Base-by-base conservation (phyloP, 73 alveolate species). In the Diophrys appendiculata region DNA sequence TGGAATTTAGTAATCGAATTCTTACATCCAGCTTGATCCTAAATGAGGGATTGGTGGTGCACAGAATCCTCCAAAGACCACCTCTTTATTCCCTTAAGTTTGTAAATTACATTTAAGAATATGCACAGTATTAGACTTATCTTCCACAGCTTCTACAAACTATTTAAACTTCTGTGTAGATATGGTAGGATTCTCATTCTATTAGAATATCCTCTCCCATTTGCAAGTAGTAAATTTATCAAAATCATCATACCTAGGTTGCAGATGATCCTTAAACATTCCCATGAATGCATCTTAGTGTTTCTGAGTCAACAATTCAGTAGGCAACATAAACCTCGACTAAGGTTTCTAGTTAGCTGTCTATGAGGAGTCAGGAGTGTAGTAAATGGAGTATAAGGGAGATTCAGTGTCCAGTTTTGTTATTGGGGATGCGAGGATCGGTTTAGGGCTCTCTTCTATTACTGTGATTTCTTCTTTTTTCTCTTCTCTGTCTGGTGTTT, bases 21-120 rank as follows among this genome's bases (percentile, higher is more conserved):
- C 93, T 54, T 80, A 55, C 72, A n/a, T 85, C 93, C 23, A 71
- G 55, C 69, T 80, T 60, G 65, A 52, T 33, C 2, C 68, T 82
- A 23, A 52, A 76, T 23, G 27, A 31, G 93, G 93, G 86, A 85
- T 76, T 18, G 72, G 86, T 29, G 76, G 34, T 5, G 29, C 70
- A 52, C 82, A 68, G 65, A 33, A 85, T 13, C 93, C 93, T 33
- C 93, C 93, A 71, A 78, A 85, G n/a, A 85, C 78, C 18, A 65
- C 60, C 11, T 52, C 22, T 35, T 69, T 43, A n/a, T n/a, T n/a
- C n/a, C n/a, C n/a, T n/a, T n/a, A n/a, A n/a, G n/a, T n/a, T n/a
- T n/a, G n/a, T n/a, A n/a, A n/a, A n/a, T n/a, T 84, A 52, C 83
- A 73, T 29, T 69, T 52, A 14, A 69, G 30, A 0, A 84, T 30